Percentiles rank a stretch among this genome's conserved stretches.
Evolutionary conservation across 2,329 filamentous ascomycete genomes (phyloP).

Genomic region (Cryoendolithus antarcticus): DNA sequence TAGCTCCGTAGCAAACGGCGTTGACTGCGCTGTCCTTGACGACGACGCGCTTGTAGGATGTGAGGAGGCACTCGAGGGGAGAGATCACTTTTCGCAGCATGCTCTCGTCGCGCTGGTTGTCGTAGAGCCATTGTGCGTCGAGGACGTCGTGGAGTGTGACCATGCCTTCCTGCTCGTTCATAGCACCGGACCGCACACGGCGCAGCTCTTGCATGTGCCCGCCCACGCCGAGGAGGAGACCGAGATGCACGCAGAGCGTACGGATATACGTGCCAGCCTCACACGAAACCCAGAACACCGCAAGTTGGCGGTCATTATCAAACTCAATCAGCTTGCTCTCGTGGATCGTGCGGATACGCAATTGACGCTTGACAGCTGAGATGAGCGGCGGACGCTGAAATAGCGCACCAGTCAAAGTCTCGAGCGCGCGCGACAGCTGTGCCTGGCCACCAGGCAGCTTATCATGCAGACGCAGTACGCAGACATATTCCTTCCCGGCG

Average conservation of each 20-base stretch:
- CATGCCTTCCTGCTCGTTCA: conserved; percentile 80
- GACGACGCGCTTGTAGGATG: conserved; percentile 88
- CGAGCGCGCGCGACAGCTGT: conserved; percentile 83
- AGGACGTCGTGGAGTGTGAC: conserved; percentile 92
- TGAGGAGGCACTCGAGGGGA: conserved; percentile 83
- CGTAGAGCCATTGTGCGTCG: conserved; percentile 89
- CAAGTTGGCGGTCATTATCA: conserved; percentile 93
- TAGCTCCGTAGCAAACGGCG: conserved; percentile 95
- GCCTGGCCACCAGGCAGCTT: conserved; percentile 87
- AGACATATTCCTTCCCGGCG: conserved; percentile 98
- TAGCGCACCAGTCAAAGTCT: conserved; percentile 89
- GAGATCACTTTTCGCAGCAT: conserved; percentile 85
- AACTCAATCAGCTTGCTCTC: conserved; percentile 93
- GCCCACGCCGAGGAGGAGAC: conserved; percentile 65
- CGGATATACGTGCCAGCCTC: conserved; percentile 98
- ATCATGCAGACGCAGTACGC: conserved; percentile 88
- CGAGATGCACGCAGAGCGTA: conserved; percentile 91
- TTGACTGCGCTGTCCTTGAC: conserved; percentile 97
- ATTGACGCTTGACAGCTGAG: conserved; percentile 95
- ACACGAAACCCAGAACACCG: conserved; percentile 98
- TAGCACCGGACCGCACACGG: conserved; percentile 84
- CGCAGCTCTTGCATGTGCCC: conserved; percentile 98
- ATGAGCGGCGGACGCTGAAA: conserved; percentile 97
- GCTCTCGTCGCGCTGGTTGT: conserved; percentile 90
- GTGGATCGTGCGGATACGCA: conserved; percentile 95